Evolutionary conservation across 73 alveolate genomes (phyloP).

Genomic region (Blepharisma japonicum): DNA sequence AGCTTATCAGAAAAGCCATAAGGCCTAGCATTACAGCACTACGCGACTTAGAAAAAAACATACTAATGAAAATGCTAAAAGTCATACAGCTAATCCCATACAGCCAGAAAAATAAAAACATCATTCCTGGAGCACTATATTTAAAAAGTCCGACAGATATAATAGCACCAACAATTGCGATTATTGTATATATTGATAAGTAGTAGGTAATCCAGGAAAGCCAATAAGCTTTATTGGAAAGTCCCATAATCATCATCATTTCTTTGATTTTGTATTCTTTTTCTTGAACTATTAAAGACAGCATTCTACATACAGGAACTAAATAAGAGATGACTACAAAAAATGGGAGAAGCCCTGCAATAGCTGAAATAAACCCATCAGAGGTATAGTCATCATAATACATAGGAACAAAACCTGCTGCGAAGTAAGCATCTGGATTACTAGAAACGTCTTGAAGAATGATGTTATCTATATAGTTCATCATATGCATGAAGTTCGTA

Average conservation of each 20-base stretch:
- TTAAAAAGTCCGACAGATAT: constrained; percentile 43
- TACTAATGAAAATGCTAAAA: constrained; percentile 69
- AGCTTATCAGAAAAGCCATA: constrained; percentile 64
- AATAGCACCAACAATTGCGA: constrained; percentile 63
- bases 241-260: constrained; percentile 98
- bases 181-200: constrained; percentile 66
- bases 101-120: constrained; percentile 66
- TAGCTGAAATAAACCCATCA: constrained; percentile 26
- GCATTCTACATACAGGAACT: constrained; percentile 23
- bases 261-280: constrained; percentile 94
- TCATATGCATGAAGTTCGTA: no score
- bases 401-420: constrained; percentile 33
- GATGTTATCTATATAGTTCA: constrained; percentile 24
- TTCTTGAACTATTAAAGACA: constrained; percentile 56
- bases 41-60: constrained; percentile 77
- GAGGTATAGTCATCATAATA: constrained; percentile 27
- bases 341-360: constrained; percentile 30
- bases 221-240: constrained; percentile 84
- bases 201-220: constrained; percentile 85
- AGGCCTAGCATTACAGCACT: constrained; percentile 75
- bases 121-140: constrained; percentile 60
- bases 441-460: constrained; percentile 13
- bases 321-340: constrained; percentile 21
- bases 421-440: constrained; percentile 10
- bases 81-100: constrained; percentile 64